Evolutionary conservation across 2,329 filamentous ascomycete species (phyloP).

Genomic region (Paracamarosporium sp.): DNA sequence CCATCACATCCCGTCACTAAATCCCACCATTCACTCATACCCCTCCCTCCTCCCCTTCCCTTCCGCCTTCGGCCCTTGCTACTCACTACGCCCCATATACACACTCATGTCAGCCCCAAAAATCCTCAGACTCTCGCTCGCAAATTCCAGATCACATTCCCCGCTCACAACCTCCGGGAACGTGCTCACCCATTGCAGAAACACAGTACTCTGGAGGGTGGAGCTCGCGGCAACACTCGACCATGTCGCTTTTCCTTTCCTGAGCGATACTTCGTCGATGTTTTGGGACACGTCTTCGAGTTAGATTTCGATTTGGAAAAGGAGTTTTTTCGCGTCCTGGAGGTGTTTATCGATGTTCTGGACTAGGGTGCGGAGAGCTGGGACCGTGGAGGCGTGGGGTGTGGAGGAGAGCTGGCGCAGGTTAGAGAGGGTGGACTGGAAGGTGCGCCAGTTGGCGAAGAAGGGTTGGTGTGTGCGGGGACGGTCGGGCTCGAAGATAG

Average conservation of each 20-base stretch:
- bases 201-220: conserved; percentile 13
- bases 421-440: background rate
- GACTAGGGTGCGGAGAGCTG: background rate
- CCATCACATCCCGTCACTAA: background rate
- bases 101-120: background rate
- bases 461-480: conserved; percentile 5
- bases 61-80: background rate
- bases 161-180: conserved; percentile 14
- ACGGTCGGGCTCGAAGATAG: conserved; percentile 10
- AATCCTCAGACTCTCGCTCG: background rate
- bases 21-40: background rate
- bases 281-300: background rate
- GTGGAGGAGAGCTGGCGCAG: background rate
- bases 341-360: background rate
- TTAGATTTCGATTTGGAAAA: background rate
- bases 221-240: background rate
- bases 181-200: conserved; percentile 12
- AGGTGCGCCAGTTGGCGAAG: conserved; percentile 10
- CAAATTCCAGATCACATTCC: background rate
- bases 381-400: background rate
- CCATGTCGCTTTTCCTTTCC: background rate
- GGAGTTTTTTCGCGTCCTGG: background rate
- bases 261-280: background rate
- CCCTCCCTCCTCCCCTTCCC: background rate
- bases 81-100: background rate